Percentiles rank a stretch among this genome's conserved stretches.
Evolutionary conservation across 2,329 filamentous ascomycete species (phyloP).

Genomic region (Periconia sp.): DNA sequence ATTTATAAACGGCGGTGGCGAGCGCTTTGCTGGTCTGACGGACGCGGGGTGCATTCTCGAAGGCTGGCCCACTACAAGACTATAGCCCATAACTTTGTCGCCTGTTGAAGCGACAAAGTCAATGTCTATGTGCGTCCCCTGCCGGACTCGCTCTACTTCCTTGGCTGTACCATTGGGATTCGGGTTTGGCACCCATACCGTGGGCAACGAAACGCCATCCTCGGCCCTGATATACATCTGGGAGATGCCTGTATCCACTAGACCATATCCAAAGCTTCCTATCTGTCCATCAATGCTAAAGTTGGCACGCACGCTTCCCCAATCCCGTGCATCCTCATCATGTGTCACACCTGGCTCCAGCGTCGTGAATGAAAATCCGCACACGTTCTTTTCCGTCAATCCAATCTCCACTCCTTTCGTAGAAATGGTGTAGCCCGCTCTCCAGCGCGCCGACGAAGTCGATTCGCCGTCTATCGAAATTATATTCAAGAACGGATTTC

Average conservation of each 20-base stretch:
- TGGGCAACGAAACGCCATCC: conserved; percentile 27
- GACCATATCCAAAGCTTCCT: conserved; percentile 25
- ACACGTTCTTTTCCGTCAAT: conserved; percentile 23
- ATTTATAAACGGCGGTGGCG: conserved; percentile 32
- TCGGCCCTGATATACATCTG: conserved; percentile 40
- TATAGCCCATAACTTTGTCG: conserved; percentile 18
- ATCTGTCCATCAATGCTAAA: conserved; percentile 27
- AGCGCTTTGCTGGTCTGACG: conserved; percentile 27
- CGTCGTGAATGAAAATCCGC: conserved; percentile 23
- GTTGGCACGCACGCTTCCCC: conserved; percentile 37
- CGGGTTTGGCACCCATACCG: conserved; percentile 33
- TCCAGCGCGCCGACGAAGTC: conserved; percentile 10
- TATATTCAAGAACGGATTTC: conserved; percentile 42
- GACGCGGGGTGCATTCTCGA: conserved; percentile 26
- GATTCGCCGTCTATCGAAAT: conserved; percentile 24
- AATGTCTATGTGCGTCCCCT: conserved; percentile 30
- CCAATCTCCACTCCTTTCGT: conserved; percentile 33
- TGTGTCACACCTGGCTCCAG: conserved; percentile 32
- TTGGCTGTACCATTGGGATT: conserved; percentile 27
- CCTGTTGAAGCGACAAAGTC: conserved; percentile 17
- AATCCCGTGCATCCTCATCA: conserved; percentile 31
- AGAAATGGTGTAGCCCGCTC: conserved; percentile 33
- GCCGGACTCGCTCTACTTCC: conserved; percentile 32
- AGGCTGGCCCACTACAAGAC: conserved; percentile 29
- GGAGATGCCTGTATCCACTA: conserved; percentile 37